phyloP scores from a whole-genome alignment of 2,329 filamentous ascomycete species.

The Septoria petroselini region DNA sequence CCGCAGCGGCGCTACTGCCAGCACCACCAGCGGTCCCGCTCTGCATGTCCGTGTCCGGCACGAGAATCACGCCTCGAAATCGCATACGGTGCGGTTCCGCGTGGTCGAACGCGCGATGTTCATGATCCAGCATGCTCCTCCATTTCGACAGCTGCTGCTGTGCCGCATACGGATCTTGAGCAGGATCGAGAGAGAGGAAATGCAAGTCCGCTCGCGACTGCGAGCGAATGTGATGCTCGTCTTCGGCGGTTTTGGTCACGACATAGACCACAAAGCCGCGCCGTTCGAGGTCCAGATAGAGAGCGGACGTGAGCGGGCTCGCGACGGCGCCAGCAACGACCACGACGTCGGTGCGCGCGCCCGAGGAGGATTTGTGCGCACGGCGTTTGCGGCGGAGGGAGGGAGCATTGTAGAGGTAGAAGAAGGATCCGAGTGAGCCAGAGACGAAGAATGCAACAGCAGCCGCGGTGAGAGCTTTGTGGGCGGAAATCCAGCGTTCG shows the following conservation, averaged over 20 bases:
- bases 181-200: conserved; percentile 61
- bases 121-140: conserved; percentile 65
- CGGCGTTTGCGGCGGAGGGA: conserved; percentile 62
- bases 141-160: conserved; percentile 67
- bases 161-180: conserved; percentile 61
- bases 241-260: conserved; percentile 78
- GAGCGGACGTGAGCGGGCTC: conserved; percentile 76
- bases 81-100: conserved; percentile 72
- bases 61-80: conserved; percentile 75
- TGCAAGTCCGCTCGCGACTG: conserved; percentile 78
- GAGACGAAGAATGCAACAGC: conserved; percentile 69
- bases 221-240: conserved; percentile 73
- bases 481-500: conserved; percentile 67
- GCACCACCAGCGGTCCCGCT: too few relatives aligned
- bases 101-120: conserved; percentile 72
- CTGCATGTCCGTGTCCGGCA: conserved; percentile 69
- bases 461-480: conserved; percentile 71
- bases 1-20: too few relatives aligned
- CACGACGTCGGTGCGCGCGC: conserved; percentile 79
- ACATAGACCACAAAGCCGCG: conserved; percentile 92
- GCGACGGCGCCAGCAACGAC: conserved; percentile 86
- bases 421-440: conserved; percentile 44
- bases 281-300: conserved; percentile 82
- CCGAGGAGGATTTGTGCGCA: conserved; percentile 75
- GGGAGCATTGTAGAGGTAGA: conserved; percentile 62